Base-by-base conservation (phyloP, 2,329 filamentous ascomycete genomes). In the Microdochium nivale region DNA sequence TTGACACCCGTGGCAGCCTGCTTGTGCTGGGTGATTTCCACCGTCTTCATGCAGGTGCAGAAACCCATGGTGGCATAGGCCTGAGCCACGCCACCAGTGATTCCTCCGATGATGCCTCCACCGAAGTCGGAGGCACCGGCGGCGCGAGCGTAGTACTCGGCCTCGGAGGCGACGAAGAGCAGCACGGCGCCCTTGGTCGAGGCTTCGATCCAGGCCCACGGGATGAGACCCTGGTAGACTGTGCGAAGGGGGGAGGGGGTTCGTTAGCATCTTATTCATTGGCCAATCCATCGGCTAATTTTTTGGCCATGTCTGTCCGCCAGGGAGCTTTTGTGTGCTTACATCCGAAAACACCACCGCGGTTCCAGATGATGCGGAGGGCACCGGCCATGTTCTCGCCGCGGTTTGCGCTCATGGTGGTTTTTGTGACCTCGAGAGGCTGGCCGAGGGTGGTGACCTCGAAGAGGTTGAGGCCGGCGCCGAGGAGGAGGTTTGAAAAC, bases 21-120 rank as follows among this genome's bases (percentile, higher is more conserved):
- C 82, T 97, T 97, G 80, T 94, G 87, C 77, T 96, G 95, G 67
- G 94, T 99, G 74, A 99, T 99, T 74, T 99, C 94, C 60, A 97
- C 94, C 58, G 94, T 99, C 85, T 99, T 99, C 94, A 99, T 99
- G 83, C 94, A 99, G 56, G 94, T 99, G 76, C 94, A 99, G 84
- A 99, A 99, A 61, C 94, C 94, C 92, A 99, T 99, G 70, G 94
- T 99, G 59, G 94, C 94, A 71, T 99, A 99, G 54, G 94, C 94
- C 77, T 99, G 94, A 47, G 92, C 94, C 54, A 99, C 84, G 80
- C 94, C 94, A 68, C 94, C 94, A 23, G 84, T 80, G 78, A 99
- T 90, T 72, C 94, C 94, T 65, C 94, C 94, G 30, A 79, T 68
- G 74, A 99, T 97, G 67, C 94, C 94, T 60, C 85, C 83, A 49